phyloP scores from a whole-genome alignment of 805 yeast species.

The Ogataea siamensis region DNA sequence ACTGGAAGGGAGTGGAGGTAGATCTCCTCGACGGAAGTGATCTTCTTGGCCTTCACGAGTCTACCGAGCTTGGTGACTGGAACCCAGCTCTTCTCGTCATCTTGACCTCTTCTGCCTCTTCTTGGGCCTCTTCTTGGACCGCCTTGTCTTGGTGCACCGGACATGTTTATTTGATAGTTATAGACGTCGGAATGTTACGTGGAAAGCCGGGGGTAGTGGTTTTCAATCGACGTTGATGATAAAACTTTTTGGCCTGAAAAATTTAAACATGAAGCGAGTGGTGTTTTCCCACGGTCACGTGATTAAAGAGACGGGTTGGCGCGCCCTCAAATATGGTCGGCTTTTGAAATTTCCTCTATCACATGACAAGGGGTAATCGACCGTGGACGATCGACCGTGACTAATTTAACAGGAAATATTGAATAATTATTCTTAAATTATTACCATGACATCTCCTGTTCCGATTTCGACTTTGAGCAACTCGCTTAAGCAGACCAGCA shows the following conservation, averaged over 20 bases:
- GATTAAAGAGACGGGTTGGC: neutral
- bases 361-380: conserved; percentile 9
- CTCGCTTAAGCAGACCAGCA: conserved; percentile 48
- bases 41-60: conserved; percentile 98
- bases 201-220: conserved; percentile 71
- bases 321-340: conserved; percentile 1
- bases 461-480: conserved; percentile 56
- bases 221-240: conserved; percentile 53
- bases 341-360: conserved; percentile 2
- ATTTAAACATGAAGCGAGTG: conserved; percentile 1
- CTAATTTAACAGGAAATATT: conserved; percentile 9
- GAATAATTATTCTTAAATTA: conserved; percentile 4
- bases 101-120: conserved; percentile 70
- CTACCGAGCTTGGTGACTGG: conserved; percentile 99
- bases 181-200: conserved; percentile 61
- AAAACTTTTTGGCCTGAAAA: conserved; percentile 4
- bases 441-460: conserved; percentile 61
- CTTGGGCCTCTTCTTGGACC: conserved; percentile 55
- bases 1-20: conserved; percentile 99
- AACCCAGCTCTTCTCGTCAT: conserved; percentile 98
- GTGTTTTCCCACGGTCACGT: conserved; percentile 3
- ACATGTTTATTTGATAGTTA: conserved; percentile 34
- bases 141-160: conserved; percentile 47
- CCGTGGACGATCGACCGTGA: conserved; percentile 14
- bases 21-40: conserved; percentile 94